phyloP scores from a whole-genome alignment of 1,139 yeast genomes.

The Hanseniaspora uvarum region DNA sequence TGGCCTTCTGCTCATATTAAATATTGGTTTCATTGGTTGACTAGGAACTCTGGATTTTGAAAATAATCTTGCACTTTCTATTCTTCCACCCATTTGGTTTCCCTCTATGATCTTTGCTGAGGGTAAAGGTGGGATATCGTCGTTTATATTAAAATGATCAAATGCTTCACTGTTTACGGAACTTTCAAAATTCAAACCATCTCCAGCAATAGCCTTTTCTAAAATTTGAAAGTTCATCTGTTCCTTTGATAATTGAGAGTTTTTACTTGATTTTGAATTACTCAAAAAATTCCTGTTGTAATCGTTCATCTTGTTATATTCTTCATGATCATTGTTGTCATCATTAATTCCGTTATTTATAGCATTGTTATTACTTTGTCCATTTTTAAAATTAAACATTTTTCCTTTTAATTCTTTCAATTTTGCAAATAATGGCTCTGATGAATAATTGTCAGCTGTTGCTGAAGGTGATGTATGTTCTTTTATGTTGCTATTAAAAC shows the following conservation, averaged over 20 bases:
- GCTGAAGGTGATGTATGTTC: constrained; percentile 21
- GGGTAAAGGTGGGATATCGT: constrained; percentile 11
- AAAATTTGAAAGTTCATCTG: constrained; percentile 30
- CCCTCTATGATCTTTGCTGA: constrained; percentile 2
- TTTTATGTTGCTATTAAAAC: constrained; percentile 20
- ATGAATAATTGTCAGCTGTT: constrained; percentile 19
- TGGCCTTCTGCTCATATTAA: constrained; percentile 12
- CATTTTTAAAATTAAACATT: constrained; percentile 30
- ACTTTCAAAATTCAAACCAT: neutral
- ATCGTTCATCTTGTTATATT: neutral
- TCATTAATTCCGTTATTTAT: constrained; percentile 20
- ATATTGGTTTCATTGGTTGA: constrained; percentile 16
- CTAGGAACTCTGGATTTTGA: constrained; percentile 14
- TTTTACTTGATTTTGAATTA: constrained; percentile 13
- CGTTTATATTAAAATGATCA: constrained; percentile 6
- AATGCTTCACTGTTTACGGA: neutral
- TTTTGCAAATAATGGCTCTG: constrained; percentile 31
- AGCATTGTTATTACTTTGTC: neutral
- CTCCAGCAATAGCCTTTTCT: constrained; percentile 31
- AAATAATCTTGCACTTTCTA: constrained; percentile 11
- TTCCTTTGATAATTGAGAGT: constrained; percentile 10
- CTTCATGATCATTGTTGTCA: constrained; percentile 16
- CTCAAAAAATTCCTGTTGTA: neutral
- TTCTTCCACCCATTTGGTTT: constrained; percentile 14
- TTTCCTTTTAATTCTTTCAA: constrained; percentile 30